Percentiles rank a stretch among this genome's conserved stretches.
Evolutionary conservation across 495 filamentous ascomycete genomes (phyloP).

Genomic region (Rostrohypoxylon terebratum): DNA sequence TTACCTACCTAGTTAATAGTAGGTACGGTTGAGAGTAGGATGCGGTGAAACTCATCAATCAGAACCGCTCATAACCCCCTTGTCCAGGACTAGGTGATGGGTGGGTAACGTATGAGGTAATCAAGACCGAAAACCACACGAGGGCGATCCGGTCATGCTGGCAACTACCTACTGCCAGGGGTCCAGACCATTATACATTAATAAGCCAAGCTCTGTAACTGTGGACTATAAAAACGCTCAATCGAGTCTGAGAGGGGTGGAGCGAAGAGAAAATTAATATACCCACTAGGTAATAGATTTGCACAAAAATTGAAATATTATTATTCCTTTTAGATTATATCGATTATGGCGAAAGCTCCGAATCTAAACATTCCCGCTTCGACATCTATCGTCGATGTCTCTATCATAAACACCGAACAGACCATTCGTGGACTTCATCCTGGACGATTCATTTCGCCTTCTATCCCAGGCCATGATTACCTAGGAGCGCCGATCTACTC

Average conservation of each 20-base stretch:
- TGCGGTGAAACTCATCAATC: too few species aligned
- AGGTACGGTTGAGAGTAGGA: too few species aligned
- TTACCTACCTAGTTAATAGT: too few species aligned
- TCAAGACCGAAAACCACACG: not conserved
- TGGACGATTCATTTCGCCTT: slow-evolving; percentile 55
- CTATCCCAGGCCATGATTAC: slow-evolving; percentile 56
- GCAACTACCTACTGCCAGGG: not conserved
- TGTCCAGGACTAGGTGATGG: not conserved
- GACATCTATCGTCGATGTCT: slow-evolving; percentile 60
- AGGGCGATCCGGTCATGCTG: not conserved
- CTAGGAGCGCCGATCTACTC: slow-evolving; percentile 61
- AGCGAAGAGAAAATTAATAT: not conserved
- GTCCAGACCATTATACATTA: not conserved
- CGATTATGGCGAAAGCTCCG: slow-evolving; percentile 46
- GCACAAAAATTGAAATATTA: not conserved
- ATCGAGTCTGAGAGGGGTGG: not conserved
- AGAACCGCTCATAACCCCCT: not conserved
- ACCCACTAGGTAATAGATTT: not conserved
- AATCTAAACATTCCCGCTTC: slow-evolving; percentile 63
- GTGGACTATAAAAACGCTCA: not conserved
- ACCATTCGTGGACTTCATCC: slow-evolving; percentile 51
- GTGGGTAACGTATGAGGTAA: not conserved
- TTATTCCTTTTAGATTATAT: not conserved
- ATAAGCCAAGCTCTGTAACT: not conserved
- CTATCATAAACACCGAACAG: slow-evolving; percentile 66